These are phyloP conservation scores for Ramularia endophylla DNA, from an alignment of 2,329 filamentous ascomycete genomes.

Conservation along the genomic window DNA sequence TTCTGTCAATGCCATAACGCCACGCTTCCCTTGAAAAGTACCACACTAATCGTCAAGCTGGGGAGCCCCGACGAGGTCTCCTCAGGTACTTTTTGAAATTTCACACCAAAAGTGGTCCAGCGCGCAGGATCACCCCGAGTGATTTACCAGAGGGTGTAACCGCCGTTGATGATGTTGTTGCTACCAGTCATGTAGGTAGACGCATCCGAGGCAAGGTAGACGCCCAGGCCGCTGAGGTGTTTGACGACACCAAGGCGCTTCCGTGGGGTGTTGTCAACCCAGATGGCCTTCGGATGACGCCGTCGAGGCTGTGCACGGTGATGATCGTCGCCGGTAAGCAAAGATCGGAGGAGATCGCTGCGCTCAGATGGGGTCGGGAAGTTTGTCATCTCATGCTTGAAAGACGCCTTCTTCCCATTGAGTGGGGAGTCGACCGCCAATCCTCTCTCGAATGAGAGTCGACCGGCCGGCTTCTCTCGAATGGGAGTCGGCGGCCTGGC, in stretches of 20 bases:
- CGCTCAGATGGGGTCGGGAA: too few relatives aligned
- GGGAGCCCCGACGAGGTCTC: too few relatives aligned
- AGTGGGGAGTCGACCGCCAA: too few relatives aligned
- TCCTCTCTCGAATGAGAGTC: too few relatives aligned
- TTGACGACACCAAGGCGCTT: constrained; percentile 65
- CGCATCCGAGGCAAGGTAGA: constrained; percentile 69
- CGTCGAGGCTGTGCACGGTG: constrained; percentile 69
- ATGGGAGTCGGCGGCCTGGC: too few relatives aligned
- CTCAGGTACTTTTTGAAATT: too few relatives aligned
- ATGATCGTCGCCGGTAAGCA: constrained; percentile 73
- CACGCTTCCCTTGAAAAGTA: constrained; percentile 8
- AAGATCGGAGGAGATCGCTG: too few relatives aligned
- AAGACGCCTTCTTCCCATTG: too few relatives aligned
- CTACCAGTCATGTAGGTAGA: constrained; percentile 72
- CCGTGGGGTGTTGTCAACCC: constrained; percentile 68
- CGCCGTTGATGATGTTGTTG: constrained; percentile 66
- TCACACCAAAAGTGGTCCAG: too few relatives aligned
- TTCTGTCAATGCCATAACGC: constrained; percentile 7
- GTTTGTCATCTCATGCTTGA: too few relatives aligned
- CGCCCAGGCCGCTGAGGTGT: constrained; percentile 70
- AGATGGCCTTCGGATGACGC: constrained; percentile 79
- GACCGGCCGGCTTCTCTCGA: too few relatives aligned
- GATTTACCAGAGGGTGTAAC: constrained; percentile 54
- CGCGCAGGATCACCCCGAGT: too few relatives aligned
- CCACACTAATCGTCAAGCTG: constrained; percentile 1